Percentiles rank a stretch among this genome's conserved stretches.
Conservation (phyloP, 139 green algal genomes). For the Ettlia oleoabundans region DNA sequence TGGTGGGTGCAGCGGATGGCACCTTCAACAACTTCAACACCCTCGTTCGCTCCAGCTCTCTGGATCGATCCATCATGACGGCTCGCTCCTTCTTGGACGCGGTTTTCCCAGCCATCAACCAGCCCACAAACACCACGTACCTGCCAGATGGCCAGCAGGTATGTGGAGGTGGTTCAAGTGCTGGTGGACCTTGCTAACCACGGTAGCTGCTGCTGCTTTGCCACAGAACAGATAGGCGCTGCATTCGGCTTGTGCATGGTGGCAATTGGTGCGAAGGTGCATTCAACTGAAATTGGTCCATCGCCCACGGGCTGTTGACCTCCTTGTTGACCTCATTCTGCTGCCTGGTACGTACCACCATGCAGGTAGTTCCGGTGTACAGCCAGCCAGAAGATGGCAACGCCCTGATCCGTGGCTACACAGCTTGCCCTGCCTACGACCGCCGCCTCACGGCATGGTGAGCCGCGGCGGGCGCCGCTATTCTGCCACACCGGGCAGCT, state of each 20-base stretch:
- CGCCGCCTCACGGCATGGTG: slow-evolving; percentile 13
- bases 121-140: slow-evolving; percentile 18
- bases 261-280: too few species aligned
- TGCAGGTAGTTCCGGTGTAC: slow-evolving; percentile 59
- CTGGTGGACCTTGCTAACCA: too few species aligned
- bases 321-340: too few species aligned
- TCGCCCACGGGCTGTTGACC: too few species aligned
- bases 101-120: slow-evolving; percentile 31
- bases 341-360: too few species aligned
- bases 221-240: too few species aligned
- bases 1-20: slow-evolving; percentile 23
- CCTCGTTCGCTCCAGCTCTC: slow-evolving; percentile 23
- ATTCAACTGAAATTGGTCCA: too few species aligned
- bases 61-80: slow-evolving; percentile 60
- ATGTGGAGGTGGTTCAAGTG: too few species aligned
- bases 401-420: slow-evolving; percentile 58
- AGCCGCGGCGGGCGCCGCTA: background rate
- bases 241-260: too few species aligned
- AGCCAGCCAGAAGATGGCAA: slow-evolving; percentile 44
- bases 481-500: background rate
- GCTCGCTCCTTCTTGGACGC: slow-evolving; percentile 44
- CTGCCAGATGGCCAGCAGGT: slow-evolving; percentile 48
- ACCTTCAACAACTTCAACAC: slow-evolving; percentile 62
- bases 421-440: slow-evolving; percentile 34
- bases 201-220: too few species aligned